Evolutionary conservation across 495 filamentous ascomycete species (phyloP).

Genomic region (Xeromyces bisporus): DNA sequence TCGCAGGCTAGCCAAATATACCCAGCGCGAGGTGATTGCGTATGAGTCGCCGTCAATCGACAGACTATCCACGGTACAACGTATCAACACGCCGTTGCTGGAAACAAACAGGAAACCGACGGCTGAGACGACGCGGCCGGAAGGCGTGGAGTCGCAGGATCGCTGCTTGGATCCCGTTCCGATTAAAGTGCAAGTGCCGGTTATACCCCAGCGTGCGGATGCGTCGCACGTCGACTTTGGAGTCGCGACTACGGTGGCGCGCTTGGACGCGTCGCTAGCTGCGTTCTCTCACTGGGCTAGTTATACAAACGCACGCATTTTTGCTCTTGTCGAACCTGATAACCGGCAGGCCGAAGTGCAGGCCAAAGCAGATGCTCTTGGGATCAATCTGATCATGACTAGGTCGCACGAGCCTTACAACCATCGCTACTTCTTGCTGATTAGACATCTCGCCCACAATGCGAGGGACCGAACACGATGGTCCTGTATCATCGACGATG

Average conservation of each 20-base stretch:
- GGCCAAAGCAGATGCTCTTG: slow-evolving; percentile 23
- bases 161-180: slow-evolving; percentile 20
- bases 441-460: slow-evolving; percentile 32
- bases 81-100: slow-evolving; percentile 19
- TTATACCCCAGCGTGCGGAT: slow-evolving; percentile 18
- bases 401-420: slow-evolving; percentile 30
- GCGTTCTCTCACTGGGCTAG: slow-evolving; percentile 46
- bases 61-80: slow-evolving; percentile 16
- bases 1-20: slow-evolving; percentile 19
- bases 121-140: slow-evolving; percentile 1
- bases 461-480: slow-evolving; percentile 35
- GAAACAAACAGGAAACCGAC: slow-evolving; percentile 2
- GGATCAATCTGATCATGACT: slow-evolving; percentile 36
- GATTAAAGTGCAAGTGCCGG: slow-evolving; percentile 18
- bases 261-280: slow-evolving; percentile 38
- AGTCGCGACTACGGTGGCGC: slow-evolving; percentile 38
- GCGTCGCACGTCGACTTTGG: slow-evolving; percentile 42
- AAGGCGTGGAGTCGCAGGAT: slow-evolving; percentile 10
- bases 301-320: slow-evolving; percentile 35
- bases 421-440: slow-evolving; percentile 42
- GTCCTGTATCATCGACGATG: slow-evolving; percentile 50
- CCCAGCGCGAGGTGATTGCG: slow-evolving; percentile 26
- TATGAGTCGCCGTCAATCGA: slow-evolving; percentile 13
- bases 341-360: slow-evolving; percentile 15
- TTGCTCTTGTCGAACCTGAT: slow-evolving; percentile 37